Percentiles rank a stretch among this genome's conserved stretches.
Evolutionary conservation across 176 grass and related monocot species (phyloP).

Genomic region (Rhipidocladum racemiflorum): DNA sequence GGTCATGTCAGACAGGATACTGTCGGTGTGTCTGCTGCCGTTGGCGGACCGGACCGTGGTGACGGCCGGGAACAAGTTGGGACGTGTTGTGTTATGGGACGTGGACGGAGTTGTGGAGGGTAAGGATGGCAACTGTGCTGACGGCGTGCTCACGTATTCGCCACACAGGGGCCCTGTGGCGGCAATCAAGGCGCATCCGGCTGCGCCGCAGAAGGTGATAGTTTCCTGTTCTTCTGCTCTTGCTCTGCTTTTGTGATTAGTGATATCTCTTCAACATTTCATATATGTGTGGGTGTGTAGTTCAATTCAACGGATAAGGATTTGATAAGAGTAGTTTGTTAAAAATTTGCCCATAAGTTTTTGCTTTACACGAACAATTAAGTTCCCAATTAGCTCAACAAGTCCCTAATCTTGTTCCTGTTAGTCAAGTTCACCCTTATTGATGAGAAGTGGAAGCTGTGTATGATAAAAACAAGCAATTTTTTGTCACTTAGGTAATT

Average conservation of each 20-base stretch:
- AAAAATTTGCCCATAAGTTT: neutral
- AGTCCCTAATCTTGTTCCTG: neutral
- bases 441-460: neutral
- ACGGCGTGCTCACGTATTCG: constrained; percentile 57
- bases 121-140: constrained; percentile 17
- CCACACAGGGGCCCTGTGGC: constrained; percentile 55
- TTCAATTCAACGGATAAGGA: neutral
- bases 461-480: neutral
- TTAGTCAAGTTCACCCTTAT: neutral
- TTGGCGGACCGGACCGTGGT: constrained; percentile 51
- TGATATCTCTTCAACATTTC: neutral
- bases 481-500: neutral
- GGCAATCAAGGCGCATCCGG: constrained; percentile 56
- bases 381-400: neutral
- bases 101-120: constrained; percentile 38
- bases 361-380: neutral
- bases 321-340: neutral
- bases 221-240: neutral
- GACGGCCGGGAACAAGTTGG: constrained; percentile 47
- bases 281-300: neutral
- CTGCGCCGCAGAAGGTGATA: constrained; percentile 45
- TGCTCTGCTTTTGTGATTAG: neutral
- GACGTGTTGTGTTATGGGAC: constrained; percentile 77
- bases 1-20: constrained; percentile 52
- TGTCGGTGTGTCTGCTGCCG: constrained; percentile 54